Evolutionary conservation across 164 flowering plant species (phyloP).

Genomic region (Annona squamosa): DNA sequence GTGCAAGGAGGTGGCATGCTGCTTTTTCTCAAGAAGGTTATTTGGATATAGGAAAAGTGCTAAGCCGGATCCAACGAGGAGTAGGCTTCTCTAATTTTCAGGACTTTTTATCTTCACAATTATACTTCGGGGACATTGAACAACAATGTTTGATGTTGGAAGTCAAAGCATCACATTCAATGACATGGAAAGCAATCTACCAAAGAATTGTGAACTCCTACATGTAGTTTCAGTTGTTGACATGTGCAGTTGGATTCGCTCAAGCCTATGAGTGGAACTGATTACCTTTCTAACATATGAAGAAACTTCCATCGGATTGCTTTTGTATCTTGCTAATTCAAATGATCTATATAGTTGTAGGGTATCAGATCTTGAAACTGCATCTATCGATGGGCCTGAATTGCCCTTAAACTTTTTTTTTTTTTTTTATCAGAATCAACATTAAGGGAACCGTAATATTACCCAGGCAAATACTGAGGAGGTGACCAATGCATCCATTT

Average conservation of each 20-base stretch:
- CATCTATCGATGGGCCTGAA: not conserved
- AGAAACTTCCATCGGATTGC: not conserved
- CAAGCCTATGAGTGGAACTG: not conserved
- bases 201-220: not conserved
- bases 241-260: not conserved
- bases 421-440: not conserved
- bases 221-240: not conserved
- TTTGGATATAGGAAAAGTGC: slow-evolving; percentile 76
- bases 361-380: not conserved
- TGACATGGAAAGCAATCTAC: not conserved
- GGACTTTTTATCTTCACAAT: not conserved
- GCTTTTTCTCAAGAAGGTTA: slow-evolving; percentile 73
- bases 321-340: not conserved
- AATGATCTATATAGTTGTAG: not conserved
- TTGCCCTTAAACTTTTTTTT: not conserved
- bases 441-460: not conserved
- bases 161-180: not conserved
- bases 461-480: not conserved
- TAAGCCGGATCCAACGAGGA: slow-evolving; percentile 82
- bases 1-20: slow-evolving; percentile 78
- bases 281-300: not conserved
- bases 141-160: not conserved
- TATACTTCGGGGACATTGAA: not conserved
- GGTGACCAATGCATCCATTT: no score
- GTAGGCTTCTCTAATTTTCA: slow-evolving; percentile 25